Base-by-base conservation (phyloP, 768 basidiomycete genomes). In the Leucocoprinus sp. region DNA sequence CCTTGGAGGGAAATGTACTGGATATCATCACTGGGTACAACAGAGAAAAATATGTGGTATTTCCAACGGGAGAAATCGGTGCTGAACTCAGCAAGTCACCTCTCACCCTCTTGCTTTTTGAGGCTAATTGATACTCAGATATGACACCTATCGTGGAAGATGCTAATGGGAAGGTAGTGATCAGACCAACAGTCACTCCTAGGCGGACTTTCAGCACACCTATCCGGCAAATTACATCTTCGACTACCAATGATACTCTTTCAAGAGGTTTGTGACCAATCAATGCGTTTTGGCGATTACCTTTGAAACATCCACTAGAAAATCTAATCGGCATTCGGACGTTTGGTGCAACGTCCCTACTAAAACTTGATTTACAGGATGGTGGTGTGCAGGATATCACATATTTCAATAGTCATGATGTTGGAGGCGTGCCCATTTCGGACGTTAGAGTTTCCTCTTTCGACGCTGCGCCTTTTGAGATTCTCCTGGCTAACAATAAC, bases 61-160 rank as follows among this genome's bases (percentile, higher is more conserved):
- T 85, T 63, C 78, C 85, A 1, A 77, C 74, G 69, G 84, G 85
- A 2, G 74, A 80, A 54, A 62, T 68, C 11, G 67, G 69, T 27
- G 57, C 64, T 41, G 72, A 82, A 46, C 67, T 90, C 24, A 84
- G 87, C 87, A 52, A 55, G 77, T 57, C 6, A 36, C 8, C 24
- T 19, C 23, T 38, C 9, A n/a, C 18, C 26, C 44, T 39, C 23
- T 28, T 48, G 27, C 12, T 49, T 42, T 5, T 48, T 52, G 19
- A 31, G 19, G 21, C 37, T 37, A 22, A 27, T 18, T 54, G 3
- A 15, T 11, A 23, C 18, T 22, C 50, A 84, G 84, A 78, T 53
- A 56, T 82, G 5, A 78, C 76, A 1, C 64, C 58, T 1, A 63
- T 74, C 9, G 43, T 52, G n/a, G 59, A 52, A 26, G 50, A 61